These are phyloP conservation scores for Fusarium sp. DNA, from an alignment of 2,329 filamentous ascomycete genomes.

Conservation along the genomic window DNA sequence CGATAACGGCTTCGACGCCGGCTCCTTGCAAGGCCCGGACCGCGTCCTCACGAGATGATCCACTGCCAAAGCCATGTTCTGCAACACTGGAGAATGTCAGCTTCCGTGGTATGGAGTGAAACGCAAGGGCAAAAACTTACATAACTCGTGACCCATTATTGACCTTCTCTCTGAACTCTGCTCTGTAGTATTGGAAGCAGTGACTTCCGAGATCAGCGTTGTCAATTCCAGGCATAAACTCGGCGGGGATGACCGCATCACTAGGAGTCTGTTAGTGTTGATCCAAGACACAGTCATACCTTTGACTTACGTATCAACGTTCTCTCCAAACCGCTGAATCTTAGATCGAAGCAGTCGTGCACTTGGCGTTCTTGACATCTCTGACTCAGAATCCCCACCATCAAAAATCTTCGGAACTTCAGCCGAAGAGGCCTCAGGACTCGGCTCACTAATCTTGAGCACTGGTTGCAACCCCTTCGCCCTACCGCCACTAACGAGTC, in stretches of 20 bases:
- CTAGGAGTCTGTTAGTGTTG: neutral
- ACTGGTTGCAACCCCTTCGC: neutral
- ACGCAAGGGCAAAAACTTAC: neutral
- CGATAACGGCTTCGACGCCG: slow-evolving; percentile 28
- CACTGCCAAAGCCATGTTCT: neutral
- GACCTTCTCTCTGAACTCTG: slow-evolving; percentile 30
- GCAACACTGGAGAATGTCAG: neutral
- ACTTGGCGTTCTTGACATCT: neutral
- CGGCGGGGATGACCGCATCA: slow-evolving; percentile 10
- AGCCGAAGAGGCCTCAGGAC: neutral
- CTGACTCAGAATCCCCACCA: neutral
- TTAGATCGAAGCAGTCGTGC: neutral
- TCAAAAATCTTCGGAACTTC: neutral
- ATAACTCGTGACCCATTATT: slow-evolving; percentile 22
- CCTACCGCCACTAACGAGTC: neutral
- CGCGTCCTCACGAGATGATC: slow-evolving; percentile 28
- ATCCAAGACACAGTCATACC: too few relatives aligned
- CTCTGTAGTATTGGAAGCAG: slow-evolving; percentile 36
- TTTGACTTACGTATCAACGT: neutral
- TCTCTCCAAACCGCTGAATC: neutral
- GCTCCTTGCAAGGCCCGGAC: slow-evolving; percentile 28
- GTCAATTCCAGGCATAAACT: slow-evolving; percentile 35
- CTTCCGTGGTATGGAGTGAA: neutral
- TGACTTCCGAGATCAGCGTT: slow-evolving; percentile 40
- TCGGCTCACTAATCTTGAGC: neutral